Evolutionary conservation across 2,329 filamentous ascomycete genomes (phyloP), one percentile per base, ranked within the genome.

Genomic region (Botrytis byssoidea): DNA sequence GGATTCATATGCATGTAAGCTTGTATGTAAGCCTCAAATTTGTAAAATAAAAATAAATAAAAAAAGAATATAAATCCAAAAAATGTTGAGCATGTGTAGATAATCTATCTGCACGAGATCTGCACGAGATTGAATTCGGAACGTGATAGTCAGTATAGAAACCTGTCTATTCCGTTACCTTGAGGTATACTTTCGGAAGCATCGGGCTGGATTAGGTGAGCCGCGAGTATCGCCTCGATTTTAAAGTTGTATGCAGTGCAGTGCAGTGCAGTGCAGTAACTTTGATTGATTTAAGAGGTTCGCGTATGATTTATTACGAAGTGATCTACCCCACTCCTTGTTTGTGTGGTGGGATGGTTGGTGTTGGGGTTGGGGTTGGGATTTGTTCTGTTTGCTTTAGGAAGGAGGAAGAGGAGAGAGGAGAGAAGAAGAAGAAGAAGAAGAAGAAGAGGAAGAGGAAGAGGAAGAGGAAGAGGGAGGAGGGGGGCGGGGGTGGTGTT

Each of bases 1-100:
- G 60, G 60, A 44, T 57, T 71, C 32, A 55, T 65, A 48, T 71
- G 60, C 63, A 57, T 44, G 66, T 69, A 69, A 69, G 66, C 66
- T 69, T 57, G 37, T n/a, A 48, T 66, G 64, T 55, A 67, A 67
- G 65, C 65, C 65, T 57, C 66, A 57, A 59, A 69, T 44, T 68
- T 29, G 51, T 51, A 55, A 25, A 10, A 46, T 1, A 51, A n/a
- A 48, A 37, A n/a, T n/a, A n/a, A n/a, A n/a, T n/a, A n/a, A 9
- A 37, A 37, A 37, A 37, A 37, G 8, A 37, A 14, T n/a, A 0
- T n/a, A 6, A 51, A 18, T 1, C 16, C 16, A 29, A 57, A 57
- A 69, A 57, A 12, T 42, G 48, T 69, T 57, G 48, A 69, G 57
- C 1, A 46, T 61, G 20, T 35, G 18, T 32, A 66, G 18, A 69